Percentiles rank a stretch among this genome's conserved stretches.
These are phyloP conservation scores for Nemania serpens DNA, from an alignment of 2,329 filamentous ascomycete genomes.

Conservation along the genomic window DNA sequence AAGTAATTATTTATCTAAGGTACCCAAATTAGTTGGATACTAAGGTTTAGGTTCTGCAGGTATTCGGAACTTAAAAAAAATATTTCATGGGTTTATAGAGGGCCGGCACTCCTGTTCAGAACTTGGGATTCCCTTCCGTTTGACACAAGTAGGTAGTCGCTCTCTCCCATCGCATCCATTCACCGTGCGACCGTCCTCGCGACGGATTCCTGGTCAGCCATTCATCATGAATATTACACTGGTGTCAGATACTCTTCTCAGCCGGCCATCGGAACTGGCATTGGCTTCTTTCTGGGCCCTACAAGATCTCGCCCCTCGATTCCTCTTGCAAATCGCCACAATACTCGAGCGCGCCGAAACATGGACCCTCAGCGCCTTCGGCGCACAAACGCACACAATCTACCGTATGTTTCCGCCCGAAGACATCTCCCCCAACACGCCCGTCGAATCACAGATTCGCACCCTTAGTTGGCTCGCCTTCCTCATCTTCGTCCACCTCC, in stretches of 20 bases:
- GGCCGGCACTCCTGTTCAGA: background rate
- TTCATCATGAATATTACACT: conserved; percentile 18
- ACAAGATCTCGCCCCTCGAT: conserved; percentile 5
- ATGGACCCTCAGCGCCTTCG: conserved; percentile 12
- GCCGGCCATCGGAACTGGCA: background rate
- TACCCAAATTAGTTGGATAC: background rate
- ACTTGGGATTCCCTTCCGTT: background rate
- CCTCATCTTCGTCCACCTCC: conserved; percentile 3
- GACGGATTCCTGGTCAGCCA: background rate
- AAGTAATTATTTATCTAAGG: background rate
- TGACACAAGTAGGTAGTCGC: background rate
- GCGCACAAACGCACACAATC: conserved; percentile 9
- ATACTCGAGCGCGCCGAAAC: conserved; percentile 13
- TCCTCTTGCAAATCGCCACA: conserved; percentile 13
- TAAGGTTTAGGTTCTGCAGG: background rate
- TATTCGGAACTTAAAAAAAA: background rate
- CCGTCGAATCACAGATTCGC: background rate
- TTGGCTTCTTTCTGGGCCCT: conserved; percentile 4
- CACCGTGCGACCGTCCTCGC: background rate
- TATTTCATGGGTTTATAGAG: background rate
- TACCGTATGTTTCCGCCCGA: conserved; percentile 18
- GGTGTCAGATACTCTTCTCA: background rate
- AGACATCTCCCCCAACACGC: conserved; percentile 14
- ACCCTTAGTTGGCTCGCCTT: conserved; percentile 2
- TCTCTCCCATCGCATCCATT: background rate